Percentiles rank a stretch among this genome's conserved stretches.
phyloP scores from a whole-genome alignment of 495 filamentous ascomycete species.

The Xylaria nigripes region DNA sequence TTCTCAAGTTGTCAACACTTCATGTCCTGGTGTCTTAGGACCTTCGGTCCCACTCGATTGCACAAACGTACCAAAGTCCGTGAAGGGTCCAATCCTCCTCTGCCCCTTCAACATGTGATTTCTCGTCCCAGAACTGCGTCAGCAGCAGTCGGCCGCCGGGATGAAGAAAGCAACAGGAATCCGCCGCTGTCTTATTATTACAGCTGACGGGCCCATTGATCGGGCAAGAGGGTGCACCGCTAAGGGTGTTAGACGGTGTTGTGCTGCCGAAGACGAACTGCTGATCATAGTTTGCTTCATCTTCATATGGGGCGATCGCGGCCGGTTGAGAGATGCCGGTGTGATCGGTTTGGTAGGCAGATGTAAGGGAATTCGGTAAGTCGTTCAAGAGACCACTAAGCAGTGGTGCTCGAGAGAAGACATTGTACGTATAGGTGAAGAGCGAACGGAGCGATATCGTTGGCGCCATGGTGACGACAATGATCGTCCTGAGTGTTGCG shows the following conservation, averaged over 20 bases:
- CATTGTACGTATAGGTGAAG: neutral
- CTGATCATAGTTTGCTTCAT: neutral
- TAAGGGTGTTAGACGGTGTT: conserved; percentile 30
- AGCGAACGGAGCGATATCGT: conserved; percentile 17
- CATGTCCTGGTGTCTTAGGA: no score
- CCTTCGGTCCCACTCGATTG: neutral
- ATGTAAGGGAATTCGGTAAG: conserved; percentile 7
- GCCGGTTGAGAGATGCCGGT: conserved; percentile 6
- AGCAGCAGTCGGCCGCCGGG: conserved; percentile 71
- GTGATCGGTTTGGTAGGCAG: neutral
- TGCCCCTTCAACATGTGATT: conserved; percentile 57
- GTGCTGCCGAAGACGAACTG: conserved; percentile 10
- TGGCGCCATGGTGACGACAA: conserved; percentile 14
- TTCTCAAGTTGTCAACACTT: neutral
- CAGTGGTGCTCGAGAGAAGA: conserved; percentile 20
- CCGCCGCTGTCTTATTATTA: conserved; percentile 37
- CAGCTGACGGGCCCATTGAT: conserved; percentile 42
- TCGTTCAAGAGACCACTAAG: conserved; percentile 15
- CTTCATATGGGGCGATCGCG: neutral
- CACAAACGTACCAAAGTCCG: conserved; percentile 56
- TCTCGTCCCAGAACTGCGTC: conserved; percentile 83
- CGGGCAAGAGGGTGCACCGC: conserved; percentile 33
- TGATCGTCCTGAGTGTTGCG: neutral
- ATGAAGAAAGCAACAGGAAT: conserved; percentile 76
- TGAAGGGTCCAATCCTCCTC: conserved; percentile 79